Evolutionary conservation across 441 rosid genomes (phyloP).

Genomic region (Gossypium laxum): DNA sequence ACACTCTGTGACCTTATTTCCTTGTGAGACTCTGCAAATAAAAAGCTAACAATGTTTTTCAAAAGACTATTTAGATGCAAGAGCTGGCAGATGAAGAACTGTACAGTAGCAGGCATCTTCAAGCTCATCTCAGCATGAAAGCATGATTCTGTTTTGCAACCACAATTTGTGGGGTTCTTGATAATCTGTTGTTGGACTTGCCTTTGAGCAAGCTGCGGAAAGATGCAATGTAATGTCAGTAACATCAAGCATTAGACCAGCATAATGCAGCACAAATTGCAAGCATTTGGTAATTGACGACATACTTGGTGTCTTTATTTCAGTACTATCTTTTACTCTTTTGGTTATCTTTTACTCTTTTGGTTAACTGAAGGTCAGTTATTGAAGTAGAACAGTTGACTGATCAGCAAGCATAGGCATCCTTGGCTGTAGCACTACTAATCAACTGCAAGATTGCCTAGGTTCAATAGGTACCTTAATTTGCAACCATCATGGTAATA

Average conservation of each 20-base stretch:
- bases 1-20: not conserved
- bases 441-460: not conserved
- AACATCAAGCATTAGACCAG: not conserved
- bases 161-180: not conserved
- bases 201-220: not conserved
- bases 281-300: not conserved
- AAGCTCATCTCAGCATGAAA: not conserved
- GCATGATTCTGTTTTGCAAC: not conserved
- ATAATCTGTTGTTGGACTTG: not conserved
- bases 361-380: not conserved
- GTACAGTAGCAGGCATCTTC: not conserved
- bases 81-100: not conserved
- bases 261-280: not conserved
- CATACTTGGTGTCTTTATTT: not conserved
- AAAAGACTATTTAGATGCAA: not conserved
- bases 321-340: not conserved
- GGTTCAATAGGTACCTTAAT: too few species aligned
- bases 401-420: not conserved
- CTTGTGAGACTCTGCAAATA: not conserved
- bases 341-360: not conserved
- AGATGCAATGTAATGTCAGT: not conserved
- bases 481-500: not conserved
- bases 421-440: not conserved
- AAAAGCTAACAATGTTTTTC: not conserved
- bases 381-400: not conserved